These are phyloP conservation scores for Aspergillus nidulans DNA, from an alignment of 495 filamentous ascomycete species.

Conservation along the genomic window DNA sequence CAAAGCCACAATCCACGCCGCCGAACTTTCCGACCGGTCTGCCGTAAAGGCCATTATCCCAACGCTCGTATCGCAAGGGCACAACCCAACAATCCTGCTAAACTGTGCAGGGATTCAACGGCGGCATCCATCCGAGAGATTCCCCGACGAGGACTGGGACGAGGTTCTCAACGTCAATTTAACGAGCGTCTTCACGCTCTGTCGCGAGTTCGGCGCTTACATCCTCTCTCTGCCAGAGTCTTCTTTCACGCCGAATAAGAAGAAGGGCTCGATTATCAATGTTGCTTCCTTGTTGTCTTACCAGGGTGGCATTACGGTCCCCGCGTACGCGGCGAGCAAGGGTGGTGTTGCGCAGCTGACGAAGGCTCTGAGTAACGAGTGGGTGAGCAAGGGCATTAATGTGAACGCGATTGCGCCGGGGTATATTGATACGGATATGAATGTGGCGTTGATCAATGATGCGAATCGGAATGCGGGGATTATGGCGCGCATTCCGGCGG, in stretches of 20 bases:
- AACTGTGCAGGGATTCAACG: conserved; percentile 86
- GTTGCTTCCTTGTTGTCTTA: conserved; percentile 79
- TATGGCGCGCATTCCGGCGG: conserved; percentile 75
- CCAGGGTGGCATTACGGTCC: conserved; percentile 87
- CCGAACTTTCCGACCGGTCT: conserved; percentile 60
- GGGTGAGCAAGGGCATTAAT: conserved; percentile 70
- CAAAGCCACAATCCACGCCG: conserved; percentile 61
- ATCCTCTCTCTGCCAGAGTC: conserved; percentile 60
- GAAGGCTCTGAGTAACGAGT: conserved; percentile 84
- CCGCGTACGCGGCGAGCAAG: conserved; percentile 87
- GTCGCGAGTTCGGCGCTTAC: conserved; percentile 80
- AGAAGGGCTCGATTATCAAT: conserved; percentile 73
- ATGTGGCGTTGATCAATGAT: conserved; percentile 74
- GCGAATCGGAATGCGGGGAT: conserved; percentile 64
- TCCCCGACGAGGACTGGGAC: conserved; percentile 80
- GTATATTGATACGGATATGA: conserved; percentile 93
- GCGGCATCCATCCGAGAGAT: conserved; percentile 69
- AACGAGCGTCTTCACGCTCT: conserved; percentile 74
- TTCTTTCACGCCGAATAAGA: conserved; percentile 17
- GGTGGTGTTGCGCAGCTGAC: conserved; percentile 84
- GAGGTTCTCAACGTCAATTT: conserved; percentile 86
- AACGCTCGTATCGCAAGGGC: conserved; percentile 55
- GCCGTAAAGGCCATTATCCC: conserved; percentile 47
- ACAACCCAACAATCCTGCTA: conserved; percentile 67
- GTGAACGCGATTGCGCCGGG: conserved; percentile 78